Base-by-base conservation (phyloP, 345 rosid species). In the Bruguiera sexangula region DNA sequence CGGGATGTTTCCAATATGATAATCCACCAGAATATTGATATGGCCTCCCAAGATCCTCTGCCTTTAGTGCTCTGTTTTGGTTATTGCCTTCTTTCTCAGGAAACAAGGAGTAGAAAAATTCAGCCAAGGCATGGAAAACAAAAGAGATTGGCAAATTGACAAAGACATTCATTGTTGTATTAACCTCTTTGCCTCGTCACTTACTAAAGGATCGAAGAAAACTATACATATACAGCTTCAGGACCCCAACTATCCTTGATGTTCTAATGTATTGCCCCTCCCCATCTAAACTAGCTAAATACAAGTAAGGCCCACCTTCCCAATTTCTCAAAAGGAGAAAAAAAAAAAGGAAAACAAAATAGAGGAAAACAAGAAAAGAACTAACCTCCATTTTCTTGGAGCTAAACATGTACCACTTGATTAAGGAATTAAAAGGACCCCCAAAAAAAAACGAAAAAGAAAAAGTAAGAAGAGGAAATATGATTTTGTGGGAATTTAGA, bases 221-320 rank as follows among this genome's bases (percentile, higher is more conserved):
- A 56, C 79, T 85, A 81, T 81, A 75, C 86, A 87, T 83, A 80
- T 79, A 71, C 76, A 81, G 67, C 82, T 80, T 84, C 75, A 66
- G 57, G 63, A 66, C 69, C 70, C 84, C 82, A 73, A 66, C 80
- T 61, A 68, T 69, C 63, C 82, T 54, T 73, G 66, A 76, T 67
- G 71, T 76, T 74, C 65, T 81, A 78, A 22, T 69, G 71, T 80
- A 76, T 56, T 65, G 43, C 75, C 86, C 78, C 79, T 76, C 75
- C 46, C 81, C 86, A 60, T 69, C 85, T 81, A 80, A 62, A 72
- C 79, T 75, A 76, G 70, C 72, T 77, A 62, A 62, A 70, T 68
- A 74, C 69, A 80, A 62, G 48, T 61, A 54, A 71, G 74, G 50
- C 50, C 43, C 80, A 70, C 75, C 70, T 82, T 70, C 60, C 22